Conservation (phyloP, 176 grass and related monocot genomes). For the Oryza australiensis region DNA sequence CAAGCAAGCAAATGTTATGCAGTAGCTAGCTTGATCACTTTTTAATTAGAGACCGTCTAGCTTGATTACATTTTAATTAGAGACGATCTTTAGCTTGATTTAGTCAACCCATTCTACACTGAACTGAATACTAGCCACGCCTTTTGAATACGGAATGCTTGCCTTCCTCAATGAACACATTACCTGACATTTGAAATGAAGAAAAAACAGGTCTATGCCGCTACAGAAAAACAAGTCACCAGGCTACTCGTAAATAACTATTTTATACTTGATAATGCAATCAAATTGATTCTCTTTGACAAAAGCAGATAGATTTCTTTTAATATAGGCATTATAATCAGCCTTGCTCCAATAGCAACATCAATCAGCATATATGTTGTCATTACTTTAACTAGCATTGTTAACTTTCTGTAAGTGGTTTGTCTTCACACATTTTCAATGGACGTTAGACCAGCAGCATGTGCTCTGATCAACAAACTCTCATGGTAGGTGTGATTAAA, state of each 20-base stretch:
- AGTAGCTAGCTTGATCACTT: no score
- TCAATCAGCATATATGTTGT: not conserved
- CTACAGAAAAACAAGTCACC: not conserved
- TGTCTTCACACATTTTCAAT: not conserved
- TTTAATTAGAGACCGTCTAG: no score
- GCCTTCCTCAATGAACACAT: slow-evolving; percentile 20
- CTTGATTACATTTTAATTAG: no score
- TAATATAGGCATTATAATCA: slow-evolving; percentile 17
- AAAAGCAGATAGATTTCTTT: slow-evolving; percentile 18
- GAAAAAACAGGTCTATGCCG: not conserved
- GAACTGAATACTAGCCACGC: no score
- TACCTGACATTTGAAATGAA: slow-evolving; percentile 13
- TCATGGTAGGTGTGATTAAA: slow-evolving; percentile 21
- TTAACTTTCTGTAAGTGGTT: not conserved
- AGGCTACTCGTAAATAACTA: not conserved
- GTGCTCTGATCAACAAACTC: slow-evolving; percentile 36
- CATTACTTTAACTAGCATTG: not conserved
- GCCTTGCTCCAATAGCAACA: slow-evolving; percentile 28
- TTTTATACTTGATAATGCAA: slow-evolving; percentile 3
- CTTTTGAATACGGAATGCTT: not conserved
- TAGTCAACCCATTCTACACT: no score
- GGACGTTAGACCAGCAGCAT: slow-evolving; percentile 8
- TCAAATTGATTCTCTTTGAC: slow-evolving; percentile 9
- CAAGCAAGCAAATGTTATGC: no score
- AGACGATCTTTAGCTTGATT: no score